Evolutionary conservation across 2,329 filamentous ascomycete genomes (phyloP), one percentile per base, ranked within the genome.

Genomic region (Pseudofabraea citricarpa): DNA sequence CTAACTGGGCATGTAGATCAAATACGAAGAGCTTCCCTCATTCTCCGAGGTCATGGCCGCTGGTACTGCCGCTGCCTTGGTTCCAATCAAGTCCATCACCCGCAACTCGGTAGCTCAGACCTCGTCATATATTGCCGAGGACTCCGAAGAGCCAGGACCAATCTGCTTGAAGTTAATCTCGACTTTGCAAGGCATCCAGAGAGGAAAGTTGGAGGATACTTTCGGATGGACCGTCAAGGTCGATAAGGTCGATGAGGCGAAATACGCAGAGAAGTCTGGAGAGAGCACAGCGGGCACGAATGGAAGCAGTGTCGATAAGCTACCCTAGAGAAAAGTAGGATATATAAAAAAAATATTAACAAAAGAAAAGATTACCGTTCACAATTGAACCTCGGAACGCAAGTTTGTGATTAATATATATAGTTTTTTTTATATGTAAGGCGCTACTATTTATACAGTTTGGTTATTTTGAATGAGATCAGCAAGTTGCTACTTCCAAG

Each of bases 1-100:
- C 16, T 33, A 19, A 21, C 18, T 44, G 36, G 42, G 45, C 18
- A 21, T 31, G 10, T 54, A 83, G 77, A 84, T 89, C 64, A 77
- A 74, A 65, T 82, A 81, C 61, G 55, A 64, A 15, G 79, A 83
- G 57, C 70, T 82, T 15, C 64, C 70, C 9, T 53, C 59, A 13
- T 89, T 90, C 61, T 71, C 58, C 40, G 91, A 97, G 66, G 83
- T 98, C 41, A 82, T 96, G 67, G 93, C 91, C 4, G 90, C 90
- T 3, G 91, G 91, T 2, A 97, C 91, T 0, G 91, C 91, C 0
- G 91, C 90, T 0, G 87, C 88, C 0, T 73, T 98, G 42, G 90
- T 97, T 3, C 91, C 91, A 1, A 93, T 96, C 65, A 85, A 85
- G 49, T 93, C 87, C 54, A 95, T 97, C 63, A 93, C 87, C 3